A percentile compares a stretch with the other conserved stretches of the same genome.
Evolutionary conservation across 768 basidiomycete genomes (phyloP).

Genomic region (Phlegmacium glaucopus): DNA sequence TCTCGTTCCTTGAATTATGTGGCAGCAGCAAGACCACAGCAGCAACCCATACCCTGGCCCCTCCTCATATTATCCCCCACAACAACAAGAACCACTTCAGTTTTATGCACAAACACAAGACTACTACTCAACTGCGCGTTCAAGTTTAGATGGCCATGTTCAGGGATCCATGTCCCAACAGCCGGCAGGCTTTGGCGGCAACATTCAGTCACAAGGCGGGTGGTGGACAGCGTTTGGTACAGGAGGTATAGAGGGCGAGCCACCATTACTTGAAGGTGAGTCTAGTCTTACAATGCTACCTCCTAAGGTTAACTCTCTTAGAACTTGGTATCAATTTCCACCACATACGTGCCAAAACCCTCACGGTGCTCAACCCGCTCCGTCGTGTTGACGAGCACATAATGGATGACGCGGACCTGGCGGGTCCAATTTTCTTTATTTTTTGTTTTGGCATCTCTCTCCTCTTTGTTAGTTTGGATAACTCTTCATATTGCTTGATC

Average conservation of each 20-base stretch:
- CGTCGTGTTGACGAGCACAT: slow-evolving; percentile 82
- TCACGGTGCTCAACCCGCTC: slow-evolving; percentile 94
- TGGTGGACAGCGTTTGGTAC: slow-evolving; percentile 99
- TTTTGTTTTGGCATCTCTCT: slow-evolving; percentile 94
- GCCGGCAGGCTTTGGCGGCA: slow-evolving; percentile 58
- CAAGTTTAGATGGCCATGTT: slow-evolving; percentile 71
- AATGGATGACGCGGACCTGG: slow-evolving; percentile 99
- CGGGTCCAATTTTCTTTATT: slow-evolving; percentile 92
- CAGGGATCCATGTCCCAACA: slow-evolving; percentile 52
- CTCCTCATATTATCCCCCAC: slow-evolving; percentile 57
- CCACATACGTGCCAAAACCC: slow-evolving; percentile 90
- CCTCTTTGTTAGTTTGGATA: slow-evolving; percentile 66
- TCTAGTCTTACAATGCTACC: slow-evolving; percentile 4
- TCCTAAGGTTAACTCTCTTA: slow-evolving; percentile 26
- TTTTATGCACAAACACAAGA: slow-evolving; percentile 66
- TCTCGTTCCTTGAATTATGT: slow-evolving; percentile 43
- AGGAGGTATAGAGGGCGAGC: slow-evolving; percentile 93
- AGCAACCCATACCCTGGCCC: slow-evolving; percentile 56
- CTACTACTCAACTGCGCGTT: slow-evolving; percentile 62
- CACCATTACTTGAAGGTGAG: slow-evolving; percentile 90
- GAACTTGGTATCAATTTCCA: slow-evolving; percentile 98
- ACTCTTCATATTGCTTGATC: no score
- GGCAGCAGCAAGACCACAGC: slow-evolving; percentile 58
- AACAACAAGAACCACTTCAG: slow-evolving; percentile 62
- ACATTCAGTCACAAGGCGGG: slow-evolving; percentile 66